Evolutionary conservation across 2,329 filamentous ascomycete genomes (phyloP).

Genomic region (Talaromyces funiculosus): DNA sequence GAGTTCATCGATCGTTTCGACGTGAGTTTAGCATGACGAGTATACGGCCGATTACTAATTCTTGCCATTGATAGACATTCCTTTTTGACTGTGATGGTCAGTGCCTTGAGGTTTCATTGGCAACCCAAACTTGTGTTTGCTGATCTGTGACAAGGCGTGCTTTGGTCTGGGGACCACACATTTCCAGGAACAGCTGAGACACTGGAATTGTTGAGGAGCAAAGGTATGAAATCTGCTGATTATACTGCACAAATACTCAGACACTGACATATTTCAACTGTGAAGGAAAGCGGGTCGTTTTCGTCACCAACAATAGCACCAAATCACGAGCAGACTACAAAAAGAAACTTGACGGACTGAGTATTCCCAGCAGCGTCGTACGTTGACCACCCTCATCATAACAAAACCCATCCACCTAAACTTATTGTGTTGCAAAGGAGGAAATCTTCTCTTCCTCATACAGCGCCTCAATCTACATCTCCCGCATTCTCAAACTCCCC

Average conservation of each 20-base stretch:
- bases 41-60: conserved; percentile 18
- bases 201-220: conserved; percentile 71
- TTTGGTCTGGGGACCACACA: conserved; percentile 92
- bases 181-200: conserved; percentile 84
- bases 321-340: conserved; percentile 90
- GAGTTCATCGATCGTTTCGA: conserved; percentile 88
- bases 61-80: conserved; percentile 63
- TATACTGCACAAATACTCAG: not conserved
- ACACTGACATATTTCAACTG: conserved; percentile 7
- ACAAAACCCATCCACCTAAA: not conserved
- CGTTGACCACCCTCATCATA: conserved; percentile 14
- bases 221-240: conserved; percentile 51
- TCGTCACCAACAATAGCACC: conserved; percentile 98
- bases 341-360: conserved; percentile 77
- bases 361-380: conserved; percentile 68
- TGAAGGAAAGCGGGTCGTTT: conserved; percentile 81
- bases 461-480: conserved; percentile 92
- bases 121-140: conserved; percentile 22
- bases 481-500: conserved; percentile 77
- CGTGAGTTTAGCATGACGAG: conserved; percentile 52
- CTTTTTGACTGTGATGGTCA: conserved; percentile 95
- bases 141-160: conserved; percentile 62
- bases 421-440: conserved; percentile 47
- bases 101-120: conserved; percentile 18
- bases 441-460: conserved; percentile 97